phyloP scores from a whole-genome alignment of 2,329 filamentous ascomycete species.

The Hypoxylon sp. region DNA sequence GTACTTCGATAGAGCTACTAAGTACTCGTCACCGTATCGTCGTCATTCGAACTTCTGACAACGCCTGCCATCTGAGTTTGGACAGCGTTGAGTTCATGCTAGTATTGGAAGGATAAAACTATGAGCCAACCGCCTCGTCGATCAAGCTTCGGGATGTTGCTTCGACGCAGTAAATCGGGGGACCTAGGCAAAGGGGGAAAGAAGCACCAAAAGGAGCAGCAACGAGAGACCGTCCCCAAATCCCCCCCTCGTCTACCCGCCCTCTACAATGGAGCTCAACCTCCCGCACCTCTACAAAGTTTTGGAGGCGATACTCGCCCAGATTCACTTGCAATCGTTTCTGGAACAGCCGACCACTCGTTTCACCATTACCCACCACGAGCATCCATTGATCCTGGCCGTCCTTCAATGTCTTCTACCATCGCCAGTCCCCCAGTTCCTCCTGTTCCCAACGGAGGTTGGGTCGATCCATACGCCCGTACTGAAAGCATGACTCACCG shows the following conservation, averaged over 20 bases:
- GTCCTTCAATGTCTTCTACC: slow-evolving; percentile 59
- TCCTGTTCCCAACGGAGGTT: slow-evolving; percentile 73
- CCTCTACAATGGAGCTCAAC: slow-evolving; percentile 59
- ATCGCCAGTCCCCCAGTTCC: slow-evolving; percentile 72
- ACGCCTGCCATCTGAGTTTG: slow-evolving; percentile 22
- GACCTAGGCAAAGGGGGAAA: slow-evolving; percentile 65
- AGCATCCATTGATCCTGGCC: slow-evolving; percentile 68
- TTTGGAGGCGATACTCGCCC: slow-evolving; percentile 56
- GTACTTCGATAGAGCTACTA: slow-evolving; percentile 23
- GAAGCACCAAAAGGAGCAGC: slow-evolving; percentile 68
- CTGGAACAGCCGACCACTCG: slow-evolving; percentile 54
- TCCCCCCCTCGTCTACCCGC: slow-evolving; percentile 72
- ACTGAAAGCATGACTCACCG: slow-evolving; percentile 97
- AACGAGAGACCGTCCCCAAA: slow-evolving; percentile 68
- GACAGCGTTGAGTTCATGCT: slow-evolving; percentile 44
- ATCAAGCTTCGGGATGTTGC: slow-evolving; percentile 66
- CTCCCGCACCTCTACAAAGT: slow-evolving; percentile 52
- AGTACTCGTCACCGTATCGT: slow-evolving; percentile 25
- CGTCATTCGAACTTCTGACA: slow-evolving; percentile 25
- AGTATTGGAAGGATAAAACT: slow-evolving; percentile 39
- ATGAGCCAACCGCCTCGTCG: slow-evolving; percentile 59
- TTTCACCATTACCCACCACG: slow-evolving; percentile 58
- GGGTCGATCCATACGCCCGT: slow-evolving; percentile 82
- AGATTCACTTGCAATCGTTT: slow-evolving; percentile 55
- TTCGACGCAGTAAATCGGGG: slow-evolving; percentile 70